Percentiles rank a stretch among this genome's conserved stretches.
phyloP scores from a whole-genome alignment of 306 rosid genomes.

The Pyrus betulifolia region DNA sequence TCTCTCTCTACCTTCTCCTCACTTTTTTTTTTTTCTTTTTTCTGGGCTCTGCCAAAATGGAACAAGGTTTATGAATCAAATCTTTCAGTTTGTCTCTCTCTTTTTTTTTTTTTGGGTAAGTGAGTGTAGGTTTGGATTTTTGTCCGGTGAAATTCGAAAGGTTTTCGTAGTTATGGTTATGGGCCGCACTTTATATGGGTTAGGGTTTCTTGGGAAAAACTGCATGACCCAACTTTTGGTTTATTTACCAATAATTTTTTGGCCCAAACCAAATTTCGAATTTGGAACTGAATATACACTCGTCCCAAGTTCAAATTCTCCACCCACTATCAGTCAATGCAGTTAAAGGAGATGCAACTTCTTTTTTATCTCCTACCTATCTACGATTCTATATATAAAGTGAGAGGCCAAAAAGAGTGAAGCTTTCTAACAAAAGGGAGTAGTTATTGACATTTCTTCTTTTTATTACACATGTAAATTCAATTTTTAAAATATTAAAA shows the following conservation, averaged over 20 bases:
- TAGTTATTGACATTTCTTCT: too few relatives aligned
- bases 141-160: neutral
- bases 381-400: too few relatives aligned
- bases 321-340: too few relatives aligned
- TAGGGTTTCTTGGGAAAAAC: neutral
- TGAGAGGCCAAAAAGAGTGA: too few relatives aligned
- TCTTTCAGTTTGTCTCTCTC: neutral
- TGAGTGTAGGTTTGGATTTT: neutral
- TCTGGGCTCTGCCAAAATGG: neutral
- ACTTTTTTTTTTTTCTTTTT: neutral
- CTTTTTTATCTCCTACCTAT: too few relatives aligned
- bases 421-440: too few relatives aligned
- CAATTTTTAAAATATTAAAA: too few relatives aligned
- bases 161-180: neutral
- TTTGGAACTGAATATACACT: neutral
- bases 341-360: too few relatives aligned
- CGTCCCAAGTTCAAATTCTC: neutral
- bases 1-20: neutral
- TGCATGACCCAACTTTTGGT: neutral
- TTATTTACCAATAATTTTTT: too few relatives aligned
- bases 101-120: too few relatives aligned
- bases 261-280: neutral
- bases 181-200: neutral
- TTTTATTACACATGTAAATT: too few relatives aligned
- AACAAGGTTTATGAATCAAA: neutral